phyloP scores from a whole-genome alignment of 1,139 yeast species.

The Saccharomyces hybrid region DNA sequence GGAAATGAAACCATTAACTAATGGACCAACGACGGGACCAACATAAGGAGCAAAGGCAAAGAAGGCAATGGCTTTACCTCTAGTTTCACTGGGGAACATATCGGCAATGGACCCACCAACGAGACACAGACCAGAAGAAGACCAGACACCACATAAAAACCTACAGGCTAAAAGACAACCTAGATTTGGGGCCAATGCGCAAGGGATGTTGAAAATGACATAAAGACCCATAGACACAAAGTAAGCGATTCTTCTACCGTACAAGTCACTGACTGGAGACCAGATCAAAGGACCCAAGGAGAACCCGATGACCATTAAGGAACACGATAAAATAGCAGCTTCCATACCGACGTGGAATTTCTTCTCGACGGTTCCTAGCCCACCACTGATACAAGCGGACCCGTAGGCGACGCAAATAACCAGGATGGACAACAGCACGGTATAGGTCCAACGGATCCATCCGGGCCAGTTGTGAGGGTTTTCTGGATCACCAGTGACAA shows the following conservation, averaged over 20 bases:
- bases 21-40: slow-evolving; percentile 88
- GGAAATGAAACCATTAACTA: slow-evolving; percentile 78
- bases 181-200: slow-evolving; percentile 78
- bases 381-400: slow-evolving; percentile 80
- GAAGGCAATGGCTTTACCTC: slow-evolving; percentile 85
- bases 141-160: slow-evolving; percentile 78
- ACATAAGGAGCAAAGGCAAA: slow-evolving; percentile 89
- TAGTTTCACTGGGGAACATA: slow-evolving; percentile 64
- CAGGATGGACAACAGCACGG: slow-evolving; percentile 53
- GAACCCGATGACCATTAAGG: slow-evolving; percentile 84
- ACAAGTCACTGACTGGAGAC: slow-evolving; percentile 87
- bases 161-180: slow-evolving; percentile 74
- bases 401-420: slow-evolving; percentile 88
- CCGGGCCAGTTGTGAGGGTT: slow-evolving; percentile 81
- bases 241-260: slow-evolving; percentile 81
- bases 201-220: slow-evolving; percentile 75
- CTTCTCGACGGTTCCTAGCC: slow-evolving; percentile 55
- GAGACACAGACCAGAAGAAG: slow-evolving; percentile 74
- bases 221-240: slow-evolving; percentile 66
- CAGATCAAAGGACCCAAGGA: slow-evolving; percentile 80
- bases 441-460: slow-evolving; percentile 53
- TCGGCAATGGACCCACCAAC: slow-evolving; percentile 91
- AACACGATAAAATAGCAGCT: slow-evolving; percentile 71
- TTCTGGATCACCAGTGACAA: slow-evolving; percentile 64
- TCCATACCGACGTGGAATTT: slow-evolving; percentile 63